Base-by-base conservation (phyloP, 2,329 filamentous ascomycete genomes). In the Botryosphaeria agaves region DNA sequence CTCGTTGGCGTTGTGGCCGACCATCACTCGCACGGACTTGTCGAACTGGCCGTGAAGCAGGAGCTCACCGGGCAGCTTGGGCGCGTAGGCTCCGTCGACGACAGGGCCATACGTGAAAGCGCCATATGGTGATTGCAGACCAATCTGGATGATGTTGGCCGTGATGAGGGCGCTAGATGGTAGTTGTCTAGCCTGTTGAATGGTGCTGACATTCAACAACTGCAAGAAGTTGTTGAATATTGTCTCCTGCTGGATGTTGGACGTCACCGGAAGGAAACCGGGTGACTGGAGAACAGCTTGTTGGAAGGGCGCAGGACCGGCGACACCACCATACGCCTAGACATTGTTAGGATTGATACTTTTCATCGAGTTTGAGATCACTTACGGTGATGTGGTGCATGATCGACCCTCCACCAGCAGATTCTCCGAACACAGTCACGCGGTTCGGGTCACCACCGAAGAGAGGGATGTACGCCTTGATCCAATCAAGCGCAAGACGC, bases 401-500 rank as follows among this genome's bases (percentile, higher is more conserved):
- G 33, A 72, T 58, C 3, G 57, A 63, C 0, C 63, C 64, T 5
- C 52, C 65, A 17, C 66, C 66, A 6, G 66, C 64, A 11, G 57
- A 63, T 35, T 63, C 48, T 5, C 64, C 64, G 12, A 66, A 52
- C 9, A 68, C 51, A 1, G 64, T 69, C 21, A 70, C 57, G 9
- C 53, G 51, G 3, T 52, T 44, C 3, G 56, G 47, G 41, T 71
- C 60, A 8, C 68, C 68, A 7, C 69, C 67, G 38, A 72, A 73
- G 7, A 57, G 45, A 38, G 61, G 48, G 32, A 71, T 69, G 35
- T 69, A 51, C 24, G 59, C 43, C 32, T 65, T 57, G 3, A 72
- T 56, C 69, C 69, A 75, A 38, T 70, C 52, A 5, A 75, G 48
- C 15, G 65, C 66, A 12, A 69, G 49, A 8, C 63, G 54, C 41